Evolutionary conservation across 2,329 filamentous ascomycete genomes (phyloP).

Genomic region (Fonsecaea erecta): DNA sequence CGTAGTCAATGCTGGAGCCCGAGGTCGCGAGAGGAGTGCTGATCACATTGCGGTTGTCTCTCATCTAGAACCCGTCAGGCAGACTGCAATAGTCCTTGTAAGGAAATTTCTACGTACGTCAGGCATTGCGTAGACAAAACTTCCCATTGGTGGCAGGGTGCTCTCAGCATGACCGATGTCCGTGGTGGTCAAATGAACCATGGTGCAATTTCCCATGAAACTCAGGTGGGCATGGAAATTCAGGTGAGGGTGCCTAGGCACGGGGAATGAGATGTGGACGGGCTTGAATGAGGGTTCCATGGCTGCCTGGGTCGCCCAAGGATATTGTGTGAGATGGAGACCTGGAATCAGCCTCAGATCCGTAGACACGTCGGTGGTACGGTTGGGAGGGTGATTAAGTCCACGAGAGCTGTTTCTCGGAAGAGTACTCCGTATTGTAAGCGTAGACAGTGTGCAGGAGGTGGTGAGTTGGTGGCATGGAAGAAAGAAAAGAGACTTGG

Average conservation of each 20-base stretch:
- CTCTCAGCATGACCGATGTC: slow-evolving; percentile 49
- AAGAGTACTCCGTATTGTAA: too few species aligned
- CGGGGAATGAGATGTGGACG: slow-evolving; percentile 61
- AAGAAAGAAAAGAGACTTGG: background rate
- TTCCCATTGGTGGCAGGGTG: slow-evolving; percentile 68
- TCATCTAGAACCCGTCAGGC: slow-evolving; percentile 42
- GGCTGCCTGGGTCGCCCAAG: background rate
- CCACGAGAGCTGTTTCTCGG: background rate
- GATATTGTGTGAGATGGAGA: background rate
- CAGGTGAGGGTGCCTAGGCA: slow-evolving; percentile 62
- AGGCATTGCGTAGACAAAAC: slow-evolving; percentile 91
- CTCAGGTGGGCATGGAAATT: slow-evolving; percentile 64
- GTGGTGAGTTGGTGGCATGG: background rate
- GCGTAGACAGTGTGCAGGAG: background rate
- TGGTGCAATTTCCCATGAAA: slow-evolving; percentile 55
- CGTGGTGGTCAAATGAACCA: slow-evolving; percentile 63
- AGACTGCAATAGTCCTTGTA: background rate
- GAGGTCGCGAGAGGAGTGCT: slow-evolving; percentile 79
- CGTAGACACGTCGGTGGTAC: background rate
- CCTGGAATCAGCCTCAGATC: background rate
- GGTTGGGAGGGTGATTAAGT: background rate
- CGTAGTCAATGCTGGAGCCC: slow-evolving; percentile 81
- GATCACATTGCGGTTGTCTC: slow-evolving; percentile 53
- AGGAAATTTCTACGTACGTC: slow-evolving; percentile 64
- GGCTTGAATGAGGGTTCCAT: slow-evolving; percentile 47